Conservation (phyloP, 202 grass and related monocot species). For the Hordeum pubiflorum region DNA sequence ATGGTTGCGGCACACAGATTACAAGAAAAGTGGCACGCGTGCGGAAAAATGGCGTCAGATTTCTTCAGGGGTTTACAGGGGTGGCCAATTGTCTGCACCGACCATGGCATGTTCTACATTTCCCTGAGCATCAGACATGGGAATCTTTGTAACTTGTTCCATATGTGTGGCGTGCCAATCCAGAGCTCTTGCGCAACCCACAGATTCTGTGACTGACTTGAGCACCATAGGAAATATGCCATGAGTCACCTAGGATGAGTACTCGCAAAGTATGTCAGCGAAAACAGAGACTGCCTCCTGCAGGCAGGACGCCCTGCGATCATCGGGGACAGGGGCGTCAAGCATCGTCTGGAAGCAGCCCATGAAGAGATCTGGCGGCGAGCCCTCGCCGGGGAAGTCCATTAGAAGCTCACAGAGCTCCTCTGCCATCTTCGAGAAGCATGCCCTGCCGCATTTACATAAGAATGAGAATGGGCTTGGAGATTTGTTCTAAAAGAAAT, state of each 20-base stretch:
- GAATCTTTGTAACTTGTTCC: background rate
- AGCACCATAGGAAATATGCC: too few species aligned
- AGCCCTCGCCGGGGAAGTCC: slow-evolving; percentile 27
- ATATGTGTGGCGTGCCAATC: background rate
- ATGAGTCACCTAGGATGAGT: slow-evolving; percentile 5
- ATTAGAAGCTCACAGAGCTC: slow-evolving; percentile 58
- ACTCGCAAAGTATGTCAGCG: slow-evolving; percentile 48
- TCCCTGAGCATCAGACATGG: background rate
- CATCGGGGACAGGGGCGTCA: slow-evolving; percentile 47
- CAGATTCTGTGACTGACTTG: background rate
- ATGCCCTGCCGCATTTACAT: slow-evolving; percentile 40
- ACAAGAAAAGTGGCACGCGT: background rate
- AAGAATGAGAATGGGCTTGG: background rate
- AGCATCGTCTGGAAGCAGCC: slow-evolving; percentile 68
- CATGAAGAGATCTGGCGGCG: slow-evolving; percentile 42
- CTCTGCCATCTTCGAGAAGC: slow-evolving; percentile 79
- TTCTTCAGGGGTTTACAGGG: background rate
- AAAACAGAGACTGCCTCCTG: slow-evolving; percentile 65
- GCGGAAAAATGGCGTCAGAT: background rate
- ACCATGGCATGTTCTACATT: background rate
- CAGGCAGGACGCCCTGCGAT: slow-evolving; percentile 34
- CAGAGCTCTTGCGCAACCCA: background rate
- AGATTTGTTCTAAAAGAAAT: background rate
- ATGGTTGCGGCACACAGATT: background rate
- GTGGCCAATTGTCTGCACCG: background rate